Conservation (phyloP, 140 eudicot species). For the Eryngium alpinum region DNA sequence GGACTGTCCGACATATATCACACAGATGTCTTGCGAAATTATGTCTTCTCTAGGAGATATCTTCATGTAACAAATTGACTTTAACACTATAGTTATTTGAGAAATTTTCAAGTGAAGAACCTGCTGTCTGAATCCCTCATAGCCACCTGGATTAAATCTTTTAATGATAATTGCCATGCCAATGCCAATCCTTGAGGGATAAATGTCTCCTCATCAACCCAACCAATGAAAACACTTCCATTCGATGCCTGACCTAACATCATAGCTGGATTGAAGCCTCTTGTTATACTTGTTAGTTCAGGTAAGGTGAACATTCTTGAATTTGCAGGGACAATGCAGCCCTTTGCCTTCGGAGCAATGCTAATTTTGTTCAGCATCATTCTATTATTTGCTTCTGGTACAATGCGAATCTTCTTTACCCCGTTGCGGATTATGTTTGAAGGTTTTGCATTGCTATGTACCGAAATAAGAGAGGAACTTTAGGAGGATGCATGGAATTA, state of each 20-base stretch:
- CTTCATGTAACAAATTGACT: background rate
- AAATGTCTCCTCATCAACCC: slow-evolving; percentile 33
- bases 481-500: background rate
- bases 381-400: background rate
- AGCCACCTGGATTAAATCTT: background rate
- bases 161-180: slow-evolving; percentile 26
- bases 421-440: background rate
- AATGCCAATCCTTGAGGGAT: slow-evolving; percentile 28
- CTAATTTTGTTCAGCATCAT: background rate
- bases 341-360: background rate
- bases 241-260: slow-evolving; percentile 1
- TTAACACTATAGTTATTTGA: background rate
- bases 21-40: background rate
- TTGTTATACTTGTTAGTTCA: slow-evolving; percentile 23
- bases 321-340: slow-evolving; percentile 4
- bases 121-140: slow-evolving; percentile 15
- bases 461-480: slow-evolving; percentile 2
- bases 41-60: background rate
- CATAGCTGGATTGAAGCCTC: slow-evolving; percentile 10
- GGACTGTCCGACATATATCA: too few species aligned
- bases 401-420: background rate
- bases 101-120: background rate
- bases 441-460: background rate
- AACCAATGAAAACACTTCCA: slow-evolving; percentile 26
- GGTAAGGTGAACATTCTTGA: slow-evolving; percentile 18